Evolutionary conservation across 495 filamentous ascomycete genomes (phyloP), one percentile per base, ranked within the genome.

Genomic region (Baudoinia panamericana): DNA sequence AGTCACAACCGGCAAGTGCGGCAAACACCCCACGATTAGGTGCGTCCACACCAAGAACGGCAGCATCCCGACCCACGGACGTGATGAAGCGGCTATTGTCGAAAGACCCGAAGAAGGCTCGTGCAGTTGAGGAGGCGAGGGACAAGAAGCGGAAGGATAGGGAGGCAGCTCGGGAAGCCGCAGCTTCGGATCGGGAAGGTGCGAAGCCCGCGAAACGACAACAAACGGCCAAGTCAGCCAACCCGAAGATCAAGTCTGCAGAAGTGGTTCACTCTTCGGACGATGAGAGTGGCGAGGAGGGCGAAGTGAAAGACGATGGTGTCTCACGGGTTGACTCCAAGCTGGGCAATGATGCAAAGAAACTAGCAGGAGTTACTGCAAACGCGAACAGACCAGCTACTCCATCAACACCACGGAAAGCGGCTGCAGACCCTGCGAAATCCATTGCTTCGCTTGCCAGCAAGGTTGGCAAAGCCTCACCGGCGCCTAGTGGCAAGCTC

Each of bases 231-330:
- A 47, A 30, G 9, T 20, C 1, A 18, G 31, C n/a, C 10, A 17
- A 34, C 12, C 16, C 71, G 51, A 74, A 73, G 45, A 63, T 71
- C 52, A 78, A 80, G 42, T 92, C 84, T 1, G 70, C 75, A 4
- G 81, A 88, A 60, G 79, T 78, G 43, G 72, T 92, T 12, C 63
- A 75, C 31, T 76, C 83, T 45, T 88, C 84, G 0, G 79, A 83
- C 50, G 81, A 82, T 13, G 79, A 82, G 10, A 72, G 75, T 63
- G 43, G 38, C n/a, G 51, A 51, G 28, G 38, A 47, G 17, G 51
- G 25, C 24, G 46, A 41, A 15, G 33, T 42, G 19, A 50, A 45
- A 15, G 40, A 50, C 1, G 33, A 15, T 15, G 27, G 9, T 18
- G 15, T 39, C 17, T 34, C n/a, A 21, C 26, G 42, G 4, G 27